These are phyloP conservation scores for Aspergillus spinulosporus DNA, from an alignment of 2,329 filamentous ascomycete species.

Conservation along the genomic window DNA sequence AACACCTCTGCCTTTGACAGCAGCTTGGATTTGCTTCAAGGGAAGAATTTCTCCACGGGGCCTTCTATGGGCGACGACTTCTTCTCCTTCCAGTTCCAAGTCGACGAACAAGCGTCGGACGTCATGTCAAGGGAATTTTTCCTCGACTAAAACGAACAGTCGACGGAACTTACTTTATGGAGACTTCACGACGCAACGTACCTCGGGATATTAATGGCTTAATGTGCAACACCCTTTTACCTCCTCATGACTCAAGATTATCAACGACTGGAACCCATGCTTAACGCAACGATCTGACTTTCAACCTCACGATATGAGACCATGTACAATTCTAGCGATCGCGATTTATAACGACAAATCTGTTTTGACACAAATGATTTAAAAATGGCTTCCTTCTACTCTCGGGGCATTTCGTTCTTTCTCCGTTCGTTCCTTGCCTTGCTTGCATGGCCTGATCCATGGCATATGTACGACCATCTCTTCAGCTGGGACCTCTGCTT, in stretches of 20 bases:
- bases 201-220: conserved; percentile 17
- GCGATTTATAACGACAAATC: conserved; percentile 10
- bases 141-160: conserved; percentile 21
- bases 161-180: conserved; percentile 6
- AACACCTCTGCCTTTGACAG: conserved; percentile 36
- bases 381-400: conserved; percentile 1
- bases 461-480: conserved; percentile 22
- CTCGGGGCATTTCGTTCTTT: conserved; percentile 13
- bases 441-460: conserved; percentile 7
- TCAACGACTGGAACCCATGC: conserved; percentile 24
- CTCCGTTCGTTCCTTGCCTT: not conserved
- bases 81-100: conserved; percentile 40
- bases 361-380: conserved; percentile 16
- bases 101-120: conserved; percentile 33
- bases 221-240: conserved; percentile 17
- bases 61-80: conserved; percentile 35
- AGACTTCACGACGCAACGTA: conserved; percentile 23
- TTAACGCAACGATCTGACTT: conserved; percentile 19
- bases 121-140: conserved; percentile 28
- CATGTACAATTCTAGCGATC: conserved; percentile 26
- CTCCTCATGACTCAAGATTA: conserved; percentile 23
- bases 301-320: conserved; percentile 23
- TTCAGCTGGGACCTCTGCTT: conserved; percentile 14
- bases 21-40: conserved; percentile 33
- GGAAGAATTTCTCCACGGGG: conserved; percentile 32